Conservation (phyloP, 345 rosid genomes). For the Salix dunnii region DNA sequence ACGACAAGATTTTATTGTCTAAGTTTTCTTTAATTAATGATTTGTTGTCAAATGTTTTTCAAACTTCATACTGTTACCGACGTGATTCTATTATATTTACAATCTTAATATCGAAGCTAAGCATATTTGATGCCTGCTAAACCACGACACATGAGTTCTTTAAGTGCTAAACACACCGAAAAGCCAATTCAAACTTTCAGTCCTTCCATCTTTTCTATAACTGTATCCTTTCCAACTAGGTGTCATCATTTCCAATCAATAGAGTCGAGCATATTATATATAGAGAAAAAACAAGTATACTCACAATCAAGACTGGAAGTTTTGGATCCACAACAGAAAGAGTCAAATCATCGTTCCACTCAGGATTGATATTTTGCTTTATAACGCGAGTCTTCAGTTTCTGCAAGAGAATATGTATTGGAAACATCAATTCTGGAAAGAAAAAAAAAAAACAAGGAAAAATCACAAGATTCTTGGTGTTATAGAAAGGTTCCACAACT, state of each 20-base stretch:
- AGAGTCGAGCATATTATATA: background rate
- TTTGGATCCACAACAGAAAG: conserved; percentile 58
- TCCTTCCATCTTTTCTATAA: background rate
- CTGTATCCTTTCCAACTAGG: background rate
- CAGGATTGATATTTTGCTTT: conserved; percentile 60
- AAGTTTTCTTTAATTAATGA: no score
- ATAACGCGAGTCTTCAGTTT: conserved; percentile 72
- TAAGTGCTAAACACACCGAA: background rate
- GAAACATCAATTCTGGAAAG: background rate
- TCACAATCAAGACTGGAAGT: conserved; percentile 63
- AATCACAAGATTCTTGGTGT: background rate
- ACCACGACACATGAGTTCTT: background rate
- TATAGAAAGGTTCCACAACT: background rate
- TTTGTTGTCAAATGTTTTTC: no score
- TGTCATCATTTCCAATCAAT: background rate
- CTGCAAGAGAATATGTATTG: conserved; percentile 31
- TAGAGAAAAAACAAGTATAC: conserved; percentile 6
- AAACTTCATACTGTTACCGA: no score
- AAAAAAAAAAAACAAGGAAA: background rate
- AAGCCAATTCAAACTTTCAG: background rate
- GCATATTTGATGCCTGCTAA: background rate
- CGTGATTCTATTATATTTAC: no score
- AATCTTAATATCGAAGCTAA: background rate
- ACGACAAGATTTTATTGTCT: background rate
- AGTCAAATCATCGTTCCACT: conserved; percentile 80